phyloP scores from a whole-genome alignment of 2,329 filamentous ascomycete species.

The Alternaria viburni region DNA sequence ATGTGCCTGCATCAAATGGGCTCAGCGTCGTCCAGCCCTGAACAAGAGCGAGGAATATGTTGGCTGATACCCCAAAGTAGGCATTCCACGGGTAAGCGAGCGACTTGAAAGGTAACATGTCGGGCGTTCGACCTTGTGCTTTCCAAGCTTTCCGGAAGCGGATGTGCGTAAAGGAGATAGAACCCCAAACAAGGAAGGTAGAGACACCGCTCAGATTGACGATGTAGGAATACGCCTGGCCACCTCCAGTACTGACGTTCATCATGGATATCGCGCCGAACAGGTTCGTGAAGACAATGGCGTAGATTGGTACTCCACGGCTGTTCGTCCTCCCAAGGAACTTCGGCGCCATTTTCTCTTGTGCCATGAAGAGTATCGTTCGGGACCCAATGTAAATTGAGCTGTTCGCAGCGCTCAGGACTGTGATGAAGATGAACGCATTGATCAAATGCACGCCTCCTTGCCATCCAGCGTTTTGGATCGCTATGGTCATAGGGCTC shows the following conservation, averaged over 20 bases:
- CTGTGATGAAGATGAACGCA: slow-evolving; percentile 67
- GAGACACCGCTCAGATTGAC: slow-evolving; percentile 73
- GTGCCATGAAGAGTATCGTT: slow-evolving; percentile 77
- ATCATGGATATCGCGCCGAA: slow-evolving; percentile 77
- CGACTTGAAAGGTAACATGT: slow-evolving; percentile 56
- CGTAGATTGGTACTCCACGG: slow-evolving; percentile 65
- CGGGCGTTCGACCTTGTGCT: slow-evolving; percentile 42
- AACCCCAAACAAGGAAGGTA: slow-evolving; percentile 75
- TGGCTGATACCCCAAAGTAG: slow-evolving; percentile 56
- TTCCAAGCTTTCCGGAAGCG: slow-evolving; percentile 71
- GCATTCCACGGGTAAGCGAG: slow-evolving; percentile 59
- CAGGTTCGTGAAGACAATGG: slow-evolving; percentile 72
- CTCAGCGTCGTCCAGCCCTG: slow-evolving; percentile 61
- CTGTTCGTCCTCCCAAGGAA: slow-evolving; percentile 72
- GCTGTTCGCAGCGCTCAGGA: slow-evolving; percentile 65
- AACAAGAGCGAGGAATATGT: slow-evolving; percentile 60
- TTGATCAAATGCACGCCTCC: slow-evolving; percentile 79
- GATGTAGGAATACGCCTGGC: slow-evolving; percentile 71
- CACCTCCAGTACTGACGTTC: slow-evolving; percentile 72
- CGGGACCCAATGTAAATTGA: slow-evolving; percentile 80
- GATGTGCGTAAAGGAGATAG: slow-evolving; percentile 73
- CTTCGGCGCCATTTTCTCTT: slow-evolving; percentile 72
- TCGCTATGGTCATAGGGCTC: slow-evolving; percentile 55
- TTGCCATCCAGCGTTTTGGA: slow-evolving; percentile 76
- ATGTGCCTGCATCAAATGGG: slow-evolving; percentile 58